These are phyloP conservation scores for Amaranthus hypochondriacus DNA, from an alignment of 148 eudicot species.

Conservation along the genomic window DNA sequence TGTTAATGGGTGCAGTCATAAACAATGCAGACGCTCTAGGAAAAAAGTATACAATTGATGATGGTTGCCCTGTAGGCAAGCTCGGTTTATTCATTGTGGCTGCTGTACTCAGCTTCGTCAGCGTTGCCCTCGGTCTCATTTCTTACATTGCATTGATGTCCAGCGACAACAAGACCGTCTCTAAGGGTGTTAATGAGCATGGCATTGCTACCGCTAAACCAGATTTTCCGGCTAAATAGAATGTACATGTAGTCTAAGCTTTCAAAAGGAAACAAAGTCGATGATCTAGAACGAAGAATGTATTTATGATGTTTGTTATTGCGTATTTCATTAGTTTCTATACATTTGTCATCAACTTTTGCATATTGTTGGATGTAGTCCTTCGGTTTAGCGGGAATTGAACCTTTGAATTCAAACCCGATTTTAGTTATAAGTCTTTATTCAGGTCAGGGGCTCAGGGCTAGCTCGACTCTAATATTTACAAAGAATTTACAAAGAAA, in stretches of 20 bases:
- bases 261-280: not conserved
- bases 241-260: too few species aligned
- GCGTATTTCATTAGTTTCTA: too few species aligned
- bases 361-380: too few species aligned
- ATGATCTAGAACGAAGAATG: too few species aligned
- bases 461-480: too few species aligned
- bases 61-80: not conserved
- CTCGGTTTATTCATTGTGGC: constrained; percentile 3
- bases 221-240: not conserved
- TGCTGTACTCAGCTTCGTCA: not conserved
- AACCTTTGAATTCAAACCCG: too few species aligned
- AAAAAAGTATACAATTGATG: not conserved
- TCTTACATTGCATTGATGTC: constrained; percentile 3
- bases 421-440: too few species aligned
- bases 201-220: constrained; percentile 12
- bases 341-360: too few species aligned
- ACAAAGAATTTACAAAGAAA: too few species aligned
- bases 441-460: too few species aligned
- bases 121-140: constrained; percentile 4
- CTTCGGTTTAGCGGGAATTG: too few species aligned
- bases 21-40: constrained; percentile 5
- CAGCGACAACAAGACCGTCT: not conserved
- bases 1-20: not conserved
- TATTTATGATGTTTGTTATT: too few species aligned
- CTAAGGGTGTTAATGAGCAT: not conserved